Evolutionary conservation across 73 alveolate species (phyloP).

Genomic region (Paramecium sonneborni): DNA sequence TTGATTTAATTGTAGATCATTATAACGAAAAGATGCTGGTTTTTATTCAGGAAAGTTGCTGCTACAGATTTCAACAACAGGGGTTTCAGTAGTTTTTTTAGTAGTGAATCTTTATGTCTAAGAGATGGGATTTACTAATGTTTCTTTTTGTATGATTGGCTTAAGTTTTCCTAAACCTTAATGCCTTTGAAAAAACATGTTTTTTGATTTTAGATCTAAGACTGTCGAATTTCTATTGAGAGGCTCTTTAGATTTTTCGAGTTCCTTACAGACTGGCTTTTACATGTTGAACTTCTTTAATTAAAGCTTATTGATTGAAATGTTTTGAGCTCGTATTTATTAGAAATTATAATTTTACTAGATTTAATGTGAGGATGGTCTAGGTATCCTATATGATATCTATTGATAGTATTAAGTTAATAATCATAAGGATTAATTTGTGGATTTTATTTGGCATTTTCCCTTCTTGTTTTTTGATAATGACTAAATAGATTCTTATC

Average conservation of each 20-base stretch:
- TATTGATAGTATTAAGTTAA: neutral
- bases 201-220: neutral
- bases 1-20: neutral
- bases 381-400: neutral
- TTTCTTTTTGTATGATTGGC: neutral
- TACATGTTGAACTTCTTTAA: neutral
- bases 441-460: neutral
- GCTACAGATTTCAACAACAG: neutral
- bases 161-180: neutral
- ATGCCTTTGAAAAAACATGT: neutral
- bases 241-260: constrained; percentile 10
- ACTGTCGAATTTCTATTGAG: constrained; percentile 18
- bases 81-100: neutral
- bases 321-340: constrained; percentile 38
- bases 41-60: neutral
- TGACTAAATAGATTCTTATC: constrained; percentile 18
- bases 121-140: constrained; percentile 13
- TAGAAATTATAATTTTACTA: neutral
- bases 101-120: constrained; percentile 6
- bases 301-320: neutral
- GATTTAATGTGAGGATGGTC: neutral
- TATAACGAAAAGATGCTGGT: neutral
- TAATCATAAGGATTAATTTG: neutral
- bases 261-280: constrained; percentile 24
- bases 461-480: neutral